Conservation (phyloP, 768 basidiomycete genomes). For the Trametes meyenii region DNA sequence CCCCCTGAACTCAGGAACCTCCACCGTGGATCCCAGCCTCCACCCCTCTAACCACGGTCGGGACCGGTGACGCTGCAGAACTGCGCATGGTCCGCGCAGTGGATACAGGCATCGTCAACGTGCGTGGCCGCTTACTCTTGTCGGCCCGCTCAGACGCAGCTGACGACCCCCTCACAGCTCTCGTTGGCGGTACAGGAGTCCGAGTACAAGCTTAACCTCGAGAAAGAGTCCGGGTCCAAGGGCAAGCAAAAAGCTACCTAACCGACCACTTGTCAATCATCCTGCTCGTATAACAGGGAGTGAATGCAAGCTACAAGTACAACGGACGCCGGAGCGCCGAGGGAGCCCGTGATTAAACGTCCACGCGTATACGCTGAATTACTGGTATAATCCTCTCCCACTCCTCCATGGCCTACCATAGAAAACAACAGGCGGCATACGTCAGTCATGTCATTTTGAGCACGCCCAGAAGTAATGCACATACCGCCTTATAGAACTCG, state of each 20-base stretch:
- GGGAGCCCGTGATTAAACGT: slow-evolving; percentile 55
- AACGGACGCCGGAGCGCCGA: slow-evolving; percentile 17
- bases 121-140: slow-evolving; percentile 35
- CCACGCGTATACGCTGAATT: slow-evolving; percentile 92
- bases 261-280: neutral
- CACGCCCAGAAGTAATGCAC: slow-evolving; percentile 3
- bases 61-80: slow-evolving; percentile 65
- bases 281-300: slow-evolving; percentile 7
- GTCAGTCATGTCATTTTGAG: slow-evolving; percentile 17
- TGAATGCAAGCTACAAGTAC: slow-evolving; percentile 17
- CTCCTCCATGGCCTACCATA: slow-evolving; percentile 84
- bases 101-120: slow-evolving; percentile 83
- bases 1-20: slow-evolving; percentile 50
- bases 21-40: slow-evolving; percentile 83
- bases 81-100: slow-evolving; percentile 78
- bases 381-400: slow-evolving; percentile 95
- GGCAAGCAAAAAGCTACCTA: slow-evolving; percentile 25
- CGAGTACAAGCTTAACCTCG: slow-evolving; percentile 56
- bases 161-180: slow-evolving; percentile 45
- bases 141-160: neutral
- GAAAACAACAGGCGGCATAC: neutral
- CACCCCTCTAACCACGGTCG: slow-evolving; percentile 67
- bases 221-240: slow-evolving; percentile 22
- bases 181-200: slow-evolving; percentile 83
- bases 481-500: slow-evolving; percentile 86